These are phyloP conservation scores for Macrocystidia cucumis DNA, from an alignment of 1,284 basidiomycete genomes.

Conservation along the genomic window DNA sequence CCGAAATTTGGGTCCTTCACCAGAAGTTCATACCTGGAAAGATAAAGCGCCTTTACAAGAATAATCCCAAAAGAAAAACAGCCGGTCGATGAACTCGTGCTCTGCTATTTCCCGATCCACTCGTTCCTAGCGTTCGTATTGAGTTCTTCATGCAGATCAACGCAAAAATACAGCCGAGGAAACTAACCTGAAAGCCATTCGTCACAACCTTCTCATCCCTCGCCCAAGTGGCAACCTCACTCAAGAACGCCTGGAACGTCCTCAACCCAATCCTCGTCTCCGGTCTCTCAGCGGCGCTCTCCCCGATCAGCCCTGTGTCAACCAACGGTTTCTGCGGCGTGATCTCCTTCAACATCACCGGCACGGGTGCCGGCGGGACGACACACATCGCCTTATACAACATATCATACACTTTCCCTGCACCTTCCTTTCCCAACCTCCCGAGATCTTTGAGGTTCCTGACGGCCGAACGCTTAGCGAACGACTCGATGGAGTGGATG, in stretches of 20 bases:
- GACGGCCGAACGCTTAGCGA: slow-evolving; percentile 92
- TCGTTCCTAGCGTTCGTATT: slow-evolving; percentile 48
- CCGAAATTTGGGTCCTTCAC: slow-evolving; percentile 1
- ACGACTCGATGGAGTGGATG: slow-evolving; percentile 90
- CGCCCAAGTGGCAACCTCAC: slow-evolving; percentile 95
- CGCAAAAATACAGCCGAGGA: slow-evolving; percentile 3
- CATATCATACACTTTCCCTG: slow-evolving; percentile 87
- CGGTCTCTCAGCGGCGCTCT: slow-evolving; percentile 78
- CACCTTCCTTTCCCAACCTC: slow-evolving; percentile 84
- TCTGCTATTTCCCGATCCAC: slow-evolving; percentile 75
- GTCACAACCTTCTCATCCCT: slow-evolving; percentile 90
- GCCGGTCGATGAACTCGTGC: slow-evolving; percentile 74
- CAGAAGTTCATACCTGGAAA: slow-evolving; percentile 52
- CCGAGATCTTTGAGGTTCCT: slow-evolving; percentile 83
- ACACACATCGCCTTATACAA: slow-evolving; percentile 84
- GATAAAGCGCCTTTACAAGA: slow-evolving; percentile 77
- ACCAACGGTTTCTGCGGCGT: slow-evolving; percentile 43
- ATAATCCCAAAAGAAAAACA: slow-evolving; percentile 91
- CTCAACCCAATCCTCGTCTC: slow-evolving; percentile 85
- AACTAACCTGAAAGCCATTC: slow-evolving; percentile 81
- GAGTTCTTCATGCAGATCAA: slow-evolving; percentile 6
- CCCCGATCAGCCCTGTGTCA: slow-evolving; percentile 43
- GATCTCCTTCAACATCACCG: slow-evolving; percentile 13
- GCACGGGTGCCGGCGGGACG: slow-evolving; percentile 51
- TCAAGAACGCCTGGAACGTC: slow-evolving; percentile 89